Conservation (phyloP, 371 early-diverging fungal genomes). For the Thermomucor indicae-seudaticae region DNA sequence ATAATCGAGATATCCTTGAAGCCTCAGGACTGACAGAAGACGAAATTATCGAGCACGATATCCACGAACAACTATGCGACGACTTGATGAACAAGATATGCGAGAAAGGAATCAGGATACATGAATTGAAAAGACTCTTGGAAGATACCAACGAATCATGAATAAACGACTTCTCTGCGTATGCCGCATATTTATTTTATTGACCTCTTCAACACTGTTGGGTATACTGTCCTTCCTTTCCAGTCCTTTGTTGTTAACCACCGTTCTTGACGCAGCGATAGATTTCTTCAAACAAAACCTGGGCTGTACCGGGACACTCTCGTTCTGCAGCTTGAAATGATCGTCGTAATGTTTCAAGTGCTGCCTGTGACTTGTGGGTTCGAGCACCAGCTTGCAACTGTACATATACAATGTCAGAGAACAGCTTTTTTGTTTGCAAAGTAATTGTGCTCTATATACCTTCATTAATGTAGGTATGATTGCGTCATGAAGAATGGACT, state of each 20-base stretch:
- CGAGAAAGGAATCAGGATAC: no score
- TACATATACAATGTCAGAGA: slow-evolving; percentile 1
- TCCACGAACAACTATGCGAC: no score
- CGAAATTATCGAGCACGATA: no score
- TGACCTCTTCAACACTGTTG: no score
- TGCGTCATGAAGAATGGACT: slow-evolving; percentile 27
- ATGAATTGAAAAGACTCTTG: no score
- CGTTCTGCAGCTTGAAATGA: slow-evolving; percentile 61
- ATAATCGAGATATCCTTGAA: no score
- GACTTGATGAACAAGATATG: no score
- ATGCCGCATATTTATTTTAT: no score
- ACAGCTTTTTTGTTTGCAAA: background rate
- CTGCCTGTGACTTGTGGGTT: slow-evolving; percentile 47
- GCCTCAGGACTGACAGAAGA: no score
- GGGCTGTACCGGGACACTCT: slow-evolving; percentile 58
- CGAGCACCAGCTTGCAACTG: slow-evolving; percentile 46
- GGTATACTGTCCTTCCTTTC: no score
- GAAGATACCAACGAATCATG: no score
- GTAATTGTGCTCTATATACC: slow-evolving; percentile 11
- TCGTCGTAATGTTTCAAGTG: slow-evolving; percentile 50
- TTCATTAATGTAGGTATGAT: slow-evolving; percentile 31
- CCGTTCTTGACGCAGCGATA: slow-evolving; percentile 8
- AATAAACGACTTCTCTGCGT: no score
- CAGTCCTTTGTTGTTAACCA: slow-evolving; percentile 1
- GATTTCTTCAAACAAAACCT: slow-evolving; percentile 52